A percentile compares a stretch with the other conserved stretches of the same genome.
Conservation (phyloP, 768 basidiomycete genomes). For the Tephrocybe sp. region DNA sequence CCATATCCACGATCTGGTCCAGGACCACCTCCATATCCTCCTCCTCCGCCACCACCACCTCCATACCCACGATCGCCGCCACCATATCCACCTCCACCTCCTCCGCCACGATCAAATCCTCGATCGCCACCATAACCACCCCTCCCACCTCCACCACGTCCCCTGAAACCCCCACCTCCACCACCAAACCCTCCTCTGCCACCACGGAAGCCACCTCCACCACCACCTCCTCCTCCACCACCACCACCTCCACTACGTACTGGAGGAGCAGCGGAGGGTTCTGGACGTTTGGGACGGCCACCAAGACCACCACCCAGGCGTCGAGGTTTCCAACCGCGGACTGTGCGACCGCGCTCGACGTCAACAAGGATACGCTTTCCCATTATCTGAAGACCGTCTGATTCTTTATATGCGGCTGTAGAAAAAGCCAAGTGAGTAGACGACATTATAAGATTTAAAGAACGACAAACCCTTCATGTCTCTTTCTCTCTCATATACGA, state of each 20-base stretch:
- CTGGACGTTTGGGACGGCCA: constrained; percentile 87
- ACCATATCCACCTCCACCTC: constrained; percentile 42
- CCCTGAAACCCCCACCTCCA: constrained; percentile 34
- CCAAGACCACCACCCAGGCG: constrained; percentile 98
- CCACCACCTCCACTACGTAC: constrained; percentile 33
- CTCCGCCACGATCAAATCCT: constrained; percentile 37
- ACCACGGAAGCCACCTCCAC: constrained; percentile 29
- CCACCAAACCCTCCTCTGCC: constrained; percentile 41
- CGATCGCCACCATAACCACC: constrained; percentile 37
- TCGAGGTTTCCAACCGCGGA: constrained; percentile 97
- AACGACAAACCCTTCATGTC: constrained; percentile 90
- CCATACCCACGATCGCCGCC: constrained; percentile 43
- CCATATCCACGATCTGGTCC: constrained; percentile 37
- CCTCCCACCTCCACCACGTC: constrained; percentile 37
- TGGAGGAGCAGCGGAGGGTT: constrained; percentile 32
- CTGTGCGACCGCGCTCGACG: constrained; percentile 96
- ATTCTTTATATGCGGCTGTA: constrained; percentile 95
- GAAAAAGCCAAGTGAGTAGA: constrained; percentile 13
- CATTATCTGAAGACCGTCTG: constrained; percentile 93
- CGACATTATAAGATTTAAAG: neutral
- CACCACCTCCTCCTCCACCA: constrained; percentile 24
- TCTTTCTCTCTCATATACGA: constrained; percentile 96
- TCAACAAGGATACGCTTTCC: constrained; percentile 96
- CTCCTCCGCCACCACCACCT: constrained; percentile 22
- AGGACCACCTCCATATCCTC: constrained; percentile 37